Base-by-base conservation (phyloP, 768 basidiomycete species). In the Termitomyces sp. region DNA sequence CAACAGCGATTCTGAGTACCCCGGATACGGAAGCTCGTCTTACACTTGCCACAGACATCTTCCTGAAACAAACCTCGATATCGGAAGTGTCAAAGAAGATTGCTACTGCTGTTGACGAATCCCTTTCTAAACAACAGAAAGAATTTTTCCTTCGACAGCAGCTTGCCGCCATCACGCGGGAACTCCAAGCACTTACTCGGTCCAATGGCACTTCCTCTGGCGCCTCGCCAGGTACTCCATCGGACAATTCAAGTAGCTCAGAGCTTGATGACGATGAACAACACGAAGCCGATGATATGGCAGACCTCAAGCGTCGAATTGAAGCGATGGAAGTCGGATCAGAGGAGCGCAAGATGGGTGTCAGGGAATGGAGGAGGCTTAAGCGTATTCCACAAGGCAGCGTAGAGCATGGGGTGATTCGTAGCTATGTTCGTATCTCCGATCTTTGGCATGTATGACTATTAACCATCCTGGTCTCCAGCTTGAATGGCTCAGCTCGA, bases 331-430 rank as follows among this genome's bases (percentile, higher is more conserved):
- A 81, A 11, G 76, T 78, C 11, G 88, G 87, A 14, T 86, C 83
- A 42, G 93, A 95, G 71, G 92, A 94, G 70, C 81, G 91, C 46
- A 91, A 88, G 71, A 87, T 90, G 72, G 90, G 89, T 29, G 82
- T 88, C 0, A 75, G 92, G 38, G 96, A 98, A 70, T 92, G 91
- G 84, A 84, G 86, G 67, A 77, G 96, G 47, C 75, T 97, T 37
- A 89, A 87, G 72, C 85, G 93, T 20, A 96, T 93, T n/a, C 93
- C 94, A 0, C 86, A 87, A 38, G 92, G 93, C 17, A 92, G 91
- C 56, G 92, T 94, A 2, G 96, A 97, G 77, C 86, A 92, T 69
- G 92, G 94, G 4, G 94, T 96, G 40, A 88, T 95, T 54, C 80
- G 92, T 52, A 88, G 80, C 70, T 94, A 91, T 71, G 92, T 92